Percentiles rank a stretch among this genome's conserved stretches.
Conservation (phyloP, 805 yeast genomes). For the Grigorovia humatica region DNA sequence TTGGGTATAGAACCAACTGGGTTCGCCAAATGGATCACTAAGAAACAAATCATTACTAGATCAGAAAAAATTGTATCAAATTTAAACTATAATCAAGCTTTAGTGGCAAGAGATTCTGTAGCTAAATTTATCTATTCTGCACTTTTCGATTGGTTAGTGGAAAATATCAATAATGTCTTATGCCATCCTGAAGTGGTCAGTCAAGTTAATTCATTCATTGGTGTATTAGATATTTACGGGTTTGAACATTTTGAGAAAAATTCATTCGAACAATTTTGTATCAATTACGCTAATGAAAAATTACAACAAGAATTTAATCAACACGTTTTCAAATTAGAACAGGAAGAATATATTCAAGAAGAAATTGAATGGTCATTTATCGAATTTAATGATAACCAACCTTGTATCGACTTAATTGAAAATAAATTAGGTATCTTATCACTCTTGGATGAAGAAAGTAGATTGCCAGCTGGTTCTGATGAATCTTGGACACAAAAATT, state of each 20-base stretch:
- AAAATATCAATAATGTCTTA: constrained; percentile 68
- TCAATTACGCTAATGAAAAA: constrained; percentile 93
- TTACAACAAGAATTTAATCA: constrained; percentile 95
- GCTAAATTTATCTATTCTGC: constrained; percentile 90
- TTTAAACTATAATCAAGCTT: constrained; percentile 70
- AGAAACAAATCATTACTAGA: constrained; percentile 86
- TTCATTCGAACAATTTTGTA: constrained; percentile 95
- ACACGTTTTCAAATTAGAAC: constrained; percentile 94
- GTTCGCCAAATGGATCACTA: constrained; percentile 85
- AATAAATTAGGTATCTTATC: constrained; percentile 79
- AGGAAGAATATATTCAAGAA: constrained; percentile 86
- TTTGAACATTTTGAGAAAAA: constrained; percentile 92
- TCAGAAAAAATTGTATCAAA: constrained; percentile 84
- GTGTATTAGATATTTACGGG: constrained; percentile 95
- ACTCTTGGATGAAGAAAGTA: constrained; percentile 86
- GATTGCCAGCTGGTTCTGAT: constrained; percentile 89
- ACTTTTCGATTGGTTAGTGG: constrained; percentile 90
- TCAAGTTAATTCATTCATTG: constrained; percentile 66
- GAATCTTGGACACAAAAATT: constrained; percentile 86
- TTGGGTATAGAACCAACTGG: constrained; percentile 64
- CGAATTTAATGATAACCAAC: constrained; percentile 93
- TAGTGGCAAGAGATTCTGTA: constrained; percentile 93
- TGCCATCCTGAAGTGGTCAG: constrained; percentile 61
- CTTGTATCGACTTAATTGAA: constrained; percentile 89
- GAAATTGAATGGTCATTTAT: constrained; percentile 95